Evolutionary conservation across 371 early-diverging fungal species (phyloP).

Genomic region (Mortierella sp.): DNA sequence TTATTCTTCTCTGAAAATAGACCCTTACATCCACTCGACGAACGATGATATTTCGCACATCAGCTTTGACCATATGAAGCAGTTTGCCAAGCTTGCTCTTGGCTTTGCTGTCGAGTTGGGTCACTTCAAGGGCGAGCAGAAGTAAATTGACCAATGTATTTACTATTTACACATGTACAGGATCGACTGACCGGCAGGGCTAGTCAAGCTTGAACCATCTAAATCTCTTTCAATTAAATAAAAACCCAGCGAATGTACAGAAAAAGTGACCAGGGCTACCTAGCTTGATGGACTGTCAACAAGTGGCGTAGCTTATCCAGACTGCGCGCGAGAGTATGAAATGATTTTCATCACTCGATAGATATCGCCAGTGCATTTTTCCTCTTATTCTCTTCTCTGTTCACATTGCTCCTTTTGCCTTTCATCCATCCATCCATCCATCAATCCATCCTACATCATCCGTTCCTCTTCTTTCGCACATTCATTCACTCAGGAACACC

Average conservation of each 20-base stretch:
- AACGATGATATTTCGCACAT: slow-evolving; percentile 81
- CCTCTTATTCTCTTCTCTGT: neutral
- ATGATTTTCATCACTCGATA: too few species aligned
- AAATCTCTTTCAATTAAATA: neutral
- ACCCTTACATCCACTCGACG: slow-evolving; percentile 81
- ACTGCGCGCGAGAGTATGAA: neutral
- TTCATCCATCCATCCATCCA: neutral
- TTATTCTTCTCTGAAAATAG: neutral
- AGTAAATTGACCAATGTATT: neutral
- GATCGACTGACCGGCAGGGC: neutral
- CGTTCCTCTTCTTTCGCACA: neutral
- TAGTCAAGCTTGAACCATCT: too few species aligned
- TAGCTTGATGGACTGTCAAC: neutral
- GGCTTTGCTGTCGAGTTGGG: slow-evolving; percentile 89
- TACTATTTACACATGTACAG: too few species aligned
- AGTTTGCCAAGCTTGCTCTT: slow-evolving; percentile 87
- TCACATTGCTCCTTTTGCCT: neutral
- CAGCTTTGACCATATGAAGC: slow-evolving; percentile 87
- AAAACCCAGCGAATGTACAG: neutral
- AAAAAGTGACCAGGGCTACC: too few species aligned
- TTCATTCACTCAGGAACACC: neutral
- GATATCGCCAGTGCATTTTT: neutral
- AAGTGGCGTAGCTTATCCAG: neutral
- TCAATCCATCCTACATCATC: neutral
- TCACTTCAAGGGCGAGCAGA: slow-evolving; percentile 59